Evolutionary conservation across 2,329 filamentous ascomycete species (phyloP).

Genomic region (Xylaria sp.): DNA sequence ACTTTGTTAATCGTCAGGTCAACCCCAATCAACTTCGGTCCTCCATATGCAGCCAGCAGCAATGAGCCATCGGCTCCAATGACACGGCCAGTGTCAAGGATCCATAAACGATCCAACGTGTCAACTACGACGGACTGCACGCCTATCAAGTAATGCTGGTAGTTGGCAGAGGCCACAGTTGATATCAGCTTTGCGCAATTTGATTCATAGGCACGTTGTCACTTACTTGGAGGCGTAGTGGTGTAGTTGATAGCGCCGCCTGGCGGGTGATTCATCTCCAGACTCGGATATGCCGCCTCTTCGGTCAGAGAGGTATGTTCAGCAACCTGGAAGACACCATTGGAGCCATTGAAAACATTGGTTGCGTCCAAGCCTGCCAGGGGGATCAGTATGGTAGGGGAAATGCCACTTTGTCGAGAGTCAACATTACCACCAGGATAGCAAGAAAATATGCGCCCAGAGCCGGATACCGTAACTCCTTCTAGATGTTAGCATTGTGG

Average conservation of each 20-base stretch:
- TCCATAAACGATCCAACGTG: constrained; percentile 55
- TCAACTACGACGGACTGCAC: constrained; percentile 60
- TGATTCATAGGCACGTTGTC: neutral
- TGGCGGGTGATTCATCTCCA: constrained; percentile 51
- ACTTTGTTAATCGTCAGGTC: constrained; percentile 51
- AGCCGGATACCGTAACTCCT: constrained; percentile 56
- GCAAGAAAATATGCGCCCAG: constrained; percentile 57
- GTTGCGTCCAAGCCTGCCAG: constrained; percentile 51
- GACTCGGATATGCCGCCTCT: constrained; percentile 35
- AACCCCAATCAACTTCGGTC: constrained; percentile 57
- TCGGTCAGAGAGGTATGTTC: constrained; percentile 34
- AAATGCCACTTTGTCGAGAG: neutral
- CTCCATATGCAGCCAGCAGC: constrained; percentile 51
- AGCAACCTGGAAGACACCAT: constrained; percentile 51
- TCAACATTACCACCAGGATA: constrained; percentile 46
- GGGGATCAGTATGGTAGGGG: neutral
- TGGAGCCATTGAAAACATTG: constrained; percentile 48
- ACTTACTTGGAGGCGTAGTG: constrained; percentile 47
- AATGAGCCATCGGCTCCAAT: constrained; percentile 47
- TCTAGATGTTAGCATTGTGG: neutral
- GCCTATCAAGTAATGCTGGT: constrained; percentile 55
- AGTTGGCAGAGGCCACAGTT: constrained; percentile 47
- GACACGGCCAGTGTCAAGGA: constrained; percentile 57
- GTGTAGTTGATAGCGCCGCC: constrained; percentile 56
- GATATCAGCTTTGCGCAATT: neutral